A percentile compares a stretch with the other conserved stretches of the same genome.
Conservation (phyloP, 257 asterid species). For the Gynochthodes officinalis region DNA sequence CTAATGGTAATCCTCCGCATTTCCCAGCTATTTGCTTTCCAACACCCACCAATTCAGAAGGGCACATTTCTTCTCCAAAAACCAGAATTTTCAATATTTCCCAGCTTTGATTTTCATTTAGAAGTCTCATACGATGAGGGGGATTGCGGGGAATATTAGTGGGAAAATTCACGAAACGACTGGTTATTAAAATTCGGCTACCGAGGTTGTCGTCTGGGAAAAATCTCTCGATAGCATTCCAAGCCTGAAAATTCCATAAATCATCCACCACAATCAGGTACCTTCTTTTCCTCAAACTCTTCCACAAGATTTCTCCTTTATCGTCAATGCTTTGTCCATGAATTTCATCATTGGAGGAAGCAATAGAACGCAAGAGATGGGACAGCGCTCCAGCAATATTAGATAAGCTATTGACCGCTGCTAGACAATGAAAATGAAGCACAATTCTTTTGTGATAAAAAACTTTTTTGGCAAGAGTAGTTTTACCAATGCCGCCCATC, state of each 20-base stretch:
- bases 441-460: background rate
- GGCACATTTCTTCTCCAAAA: constrained; percentile 7
- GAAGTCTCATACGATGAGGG: background rate
- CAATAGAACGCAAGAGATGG: background rate
- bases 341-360: background rate
- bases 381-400: background rate
- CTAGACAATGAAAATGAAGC: background rate
- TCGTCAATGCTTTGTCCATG: background rate
- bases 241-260: background rate
- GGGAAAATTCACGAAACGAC: background rate
- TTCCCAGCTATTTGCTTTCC: constrained; percentile 5
- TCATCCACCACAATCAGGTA: constrained; percentile 3
- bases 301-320: background rate
- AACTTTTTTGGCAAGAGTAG: background rate
- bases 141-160: background rate
- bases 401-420: background rate
- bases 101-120: constrained; percentile 7
- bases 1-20: background rate
- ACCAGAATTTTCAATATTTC: background rate
- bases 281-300: background rate
- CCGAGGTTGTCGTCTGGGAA: background rate
- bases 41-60: background rate
- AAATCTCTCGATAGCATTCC: background rate
- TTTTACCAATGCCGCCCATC: constrained; percentile 7
- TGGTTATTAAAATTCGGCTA: constrained; percentile 1